Evolutionary conservation across 768 basidiomycete genomes (phyloP).

Genomic region (Xerocomus brunneocitrinus): DNA sequence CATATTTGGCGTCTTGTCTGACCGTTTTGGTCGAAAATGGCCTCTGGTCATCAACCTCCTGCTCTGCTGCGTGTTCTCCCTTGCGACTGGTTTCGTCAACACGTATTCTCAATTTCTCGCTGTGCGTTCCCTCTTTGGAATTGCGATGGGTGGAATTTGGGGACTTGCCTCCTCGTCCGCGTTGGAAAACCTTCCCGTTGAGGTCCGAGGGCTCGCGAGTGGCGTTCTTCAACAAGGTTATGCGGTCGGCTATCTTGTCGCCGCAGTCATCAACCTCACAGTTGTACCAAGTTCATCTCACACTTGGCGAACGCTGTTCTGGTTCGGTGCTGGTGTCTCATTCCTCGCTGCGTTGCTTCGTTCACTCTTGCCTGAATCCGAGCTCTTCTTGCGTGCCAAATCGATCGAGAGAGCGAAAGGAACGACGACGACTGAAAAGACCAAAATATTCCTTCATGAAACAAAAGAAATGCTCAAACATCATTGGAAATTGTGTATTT

Average conservation of each 20-base stretch:
- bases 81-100: conserved; percentile 76
- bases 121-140: conserved; percentile 77
- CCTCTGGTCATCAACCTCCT: conserved; percentile 76
- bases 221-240: conserved; percentile 90
- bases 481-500: conserved; percentile 83
- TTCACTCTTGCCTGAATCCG: conserved; percentile 70
- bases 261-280: conserved; percentile 75
- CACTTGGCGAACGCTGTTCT: conserved; percentile 80
- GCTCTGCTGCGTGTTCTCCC: conserved; percentile 65
- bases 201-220: conserved; percentile 77
- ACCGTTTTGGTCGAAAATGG: conserved; percentile 93
- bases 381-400: conserved; percentile 64
- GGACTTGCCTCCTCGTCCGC: conserved; percentile 77
- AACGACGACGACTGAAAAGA: conserved; percentile 44
- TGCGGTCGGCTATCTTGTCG: conserved; percentile 79
- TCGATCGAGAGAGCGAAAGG: conserved; percentile 45
- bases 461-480: conserved; percentile 68
- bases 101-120: conserved; percentile 79
- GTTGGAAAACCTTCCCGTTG: conserved; percentile 85
- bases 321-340: conserved; percentile 67
- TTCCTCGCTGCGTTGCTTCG: conserved; percentile 66
- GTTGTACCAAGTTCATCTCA: conserved; percentile 37
- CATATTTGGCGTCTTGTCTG: conserved; percentile 80
- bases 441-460: conserved; percentile 68
- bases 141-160: conserved; percentile 90